Evolutionary conservation across 352 stramenopile genomes (phyloP).

Genomic region (Globisporangium recalcitrans): DNA sequence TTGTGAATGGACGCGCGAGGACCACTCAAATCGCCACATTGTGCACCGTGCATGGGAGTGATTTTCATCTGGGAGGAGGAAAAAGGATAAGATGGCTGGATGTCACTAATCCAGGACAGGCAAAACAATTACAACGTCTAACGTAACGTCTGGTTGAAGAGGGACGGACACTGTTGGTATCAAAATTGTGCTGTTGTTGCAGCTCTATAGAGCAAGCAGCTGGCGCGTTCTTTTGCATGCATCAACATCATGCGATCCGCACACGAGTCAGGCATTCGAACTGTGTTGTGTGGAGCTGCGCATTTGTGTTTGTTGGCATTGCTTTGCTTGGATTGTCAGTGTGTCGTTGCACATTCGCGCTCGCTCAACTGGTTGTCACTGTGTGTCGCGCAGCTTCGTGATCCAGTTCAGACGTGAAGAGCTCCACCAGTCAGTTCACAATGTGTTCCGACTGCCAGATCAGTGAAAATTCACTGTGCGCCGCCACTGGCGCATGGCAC

Average conservation of each 20-base stretch:
- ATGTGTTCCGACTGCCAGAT: not conserved
- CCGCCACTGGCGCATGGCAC: not conserved
- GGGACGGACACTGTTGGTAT: not conserved
- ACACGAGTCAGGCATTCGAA: not conserved
- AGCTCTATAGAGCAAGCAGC: constrained; percentile 1
- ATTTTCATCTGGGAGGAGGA: not conserved
- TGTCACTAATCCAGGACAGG: constrained; percentile 3
- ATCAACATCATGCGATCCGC: constrained; percentile 2
- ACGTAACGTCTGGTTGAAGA: constrained; percentile 10
- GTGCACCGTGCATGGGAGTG: not conserved
- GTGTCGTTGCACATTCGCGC: not conserved
- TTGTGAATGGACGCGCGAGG: not conserved
- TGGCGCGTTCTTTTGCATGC: constrained; percentile 8
- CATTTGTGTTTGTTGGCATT: not conserved
- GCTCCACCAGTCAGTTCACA: not conserved
- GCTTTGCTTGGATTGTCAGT: not conserved
- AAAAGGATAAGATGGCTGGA: not conserved
- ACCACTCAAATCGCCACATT: not conserved
- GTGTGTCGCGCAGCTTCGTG: not conserved
- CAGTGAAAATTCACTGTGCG: not conserved
- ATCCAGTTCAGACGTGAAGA: not conserved
- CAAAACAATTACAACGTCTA: too few species aligned
- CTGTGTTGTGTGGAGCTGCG: too few species aligned
- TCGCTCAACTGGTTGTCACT: not conserved
- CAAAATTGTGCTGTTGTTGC: constrained; percentile 1